Percentiles rank a stretch among this genome's conserved stretches.
Evolutionary conservation across 768 basidiomycete species (phyloP).

Genomic region (Podaxis rugospora): DNA sequence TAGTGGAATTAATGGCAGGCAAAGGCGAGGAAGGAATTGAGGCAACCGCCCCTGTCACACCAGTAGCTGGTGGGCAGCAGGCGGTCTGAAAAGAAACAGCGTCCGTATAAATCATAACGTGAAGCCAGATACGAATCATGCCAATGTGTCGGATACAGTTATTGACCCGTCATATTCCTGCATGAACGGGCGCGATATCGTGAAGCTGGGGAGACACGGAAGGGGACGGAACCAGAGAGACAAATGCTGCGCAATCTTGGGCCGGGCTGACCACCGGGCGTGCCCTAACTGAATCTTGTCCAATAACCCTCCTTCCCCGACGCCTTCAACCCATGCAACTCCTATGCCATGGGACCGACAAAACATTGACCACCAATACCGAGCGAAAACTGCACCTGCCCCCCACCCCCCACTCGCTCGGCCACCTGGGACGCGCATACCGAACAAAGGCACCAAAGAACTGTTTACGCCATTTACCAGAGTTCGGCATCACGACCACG

Average conservation of each 20-base stretch:
- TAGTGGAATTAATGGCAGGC: conserved; percentile 12
- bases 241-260: conserved; percentile 19
- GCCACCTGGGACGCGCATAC: conserved; percentile 41
- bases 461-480: conserved; percentile 41
- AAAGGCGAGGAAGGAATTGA: conserved; percentile 12
- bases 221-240: conserved; percentile 7
- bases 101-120: conserved; percentile 53
- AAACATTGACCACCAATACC: conserved; percentile 29
- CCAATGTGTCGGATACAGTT: conserved; percentile 9
- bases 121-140: conserved; percentile 11
- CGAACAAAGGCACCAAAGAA: conserved; percentile 23
- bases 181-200: conserved; percentile 4
- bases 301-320: conserved; percentile 13
- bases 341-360: conserved; percentile 12
- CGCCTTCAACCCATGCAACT: conserved; percentile 12
- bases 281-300: conserved; percentile 32
- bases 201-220: conserved; percentile 7
- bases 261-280: conserved; percentile 33
- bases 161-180: conserved; percentile 3
- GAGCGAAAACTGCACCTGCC: conserved; percentile 38
- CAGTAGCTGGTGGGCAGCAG: conserved; percentile 15
- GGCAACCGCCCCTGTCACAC: conserved; percentile 11
- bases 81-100: conserved; percentile 62
- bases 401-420: conserved; percentile 45
- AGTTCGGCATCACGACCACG: conserved; percentile 48